Conservation (phyloP, 169 alveolate species). For the Plasmodium berghei region DNA sequence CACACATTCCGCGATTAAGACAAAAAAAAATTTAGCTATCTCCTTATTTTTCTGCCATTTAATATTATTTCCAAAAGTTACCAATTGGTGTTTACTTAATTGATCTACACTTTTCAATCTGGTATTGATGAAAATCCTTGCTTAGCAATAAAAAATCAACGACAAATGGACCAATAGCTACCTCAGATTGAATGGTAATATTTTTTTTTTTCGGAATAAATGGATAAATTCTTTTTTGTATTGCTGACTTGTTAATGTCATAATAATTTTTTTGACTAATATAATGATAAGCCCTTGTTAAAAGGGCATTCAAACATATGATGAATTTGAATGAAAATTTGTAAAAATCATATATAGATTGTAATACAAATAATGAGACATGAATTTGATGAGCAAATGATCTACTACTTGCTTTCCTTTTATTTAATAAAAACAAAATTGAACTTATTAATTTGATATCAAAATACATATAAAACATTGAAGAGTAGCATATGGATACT, state of each 20-base stretch:
- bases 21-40: neutral
- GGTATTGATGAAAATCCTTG: neutral
- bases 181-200: constrained; percentile 47
- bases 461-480: constrained; percentile 29
- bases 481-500: constrained; percentile 47
- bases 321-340: constrained; percentile 37
- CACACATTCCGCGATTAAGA: too few relatives aligned
- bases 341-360: constrained; percentile 28
- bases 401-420: constrained; percentile 62
- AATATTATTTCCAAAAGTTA: too few relatives aligned
- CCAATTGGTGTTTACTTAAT: neutral
- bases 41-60: neutral
- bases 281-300: constrained; percentile 25
- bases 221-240: constrained; percentile 58
- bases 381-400: constrained; percentile 68
- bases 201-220: constrained; percentile 22
- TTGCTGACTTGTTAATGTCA: constrained; percentile 56
- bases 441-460: constrained; percentile 20
- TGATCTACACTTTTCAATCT: neutral
- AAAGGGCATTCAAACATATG: constrained; percentile 20
- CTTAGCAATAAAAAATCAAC: constrained; percentile 32
- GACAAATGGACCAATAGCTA: constrained; percentile 50
- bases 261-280: constrained; percentile 38
- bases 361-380: constrained; percentile 55
- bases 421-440: constrained; percentile 29